Percentiles rank a stretch among this genome's conserved stretches.
These are phyloP conservation scores for Pulveroboletus sp. DNA, from an alignment of 768 basidiomycete species.

Conservation along the genomic window DNA sequence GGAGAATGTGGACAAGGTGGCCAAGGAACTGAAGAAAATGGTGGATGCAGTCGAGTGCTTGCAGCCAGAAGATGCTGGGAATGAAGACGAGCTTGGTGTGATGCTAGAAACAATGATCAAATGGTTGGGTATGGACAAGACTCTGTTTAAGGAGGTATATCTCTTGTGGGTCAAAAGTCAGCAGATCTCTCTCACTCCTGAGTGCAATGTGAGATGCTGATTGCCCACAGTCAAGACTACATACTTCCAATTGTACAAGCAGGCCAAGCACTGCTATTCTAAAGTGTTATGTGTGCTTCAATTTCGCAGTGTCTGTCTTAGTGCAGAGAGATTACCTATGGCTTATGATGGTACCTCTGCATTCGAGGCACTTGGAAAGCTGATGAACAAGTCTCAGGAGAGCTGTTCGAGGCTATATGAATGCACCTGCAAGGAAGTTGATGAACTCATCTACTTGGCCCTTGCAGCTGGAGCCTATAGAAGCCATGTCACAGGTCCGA, in stretches of 20 bases:
- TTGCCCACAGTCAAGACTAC: constrained; percentile 56
- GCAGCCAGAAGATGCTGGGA: constrained; percentile 36
- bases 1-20: constrained; percentile 42
- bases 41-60: constrained; percentile 48
- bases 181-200: constrained; percentile 17
- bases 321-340: constrained; percentile 26
- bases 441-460: constrained; percentile 62
- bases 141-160: constrained; percentile 61
- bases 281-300: constrained; percentile 79
- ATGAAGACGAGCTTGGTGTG: constrained; percentile 52
- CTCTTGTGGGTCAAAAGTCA: constrained; percentile 76
- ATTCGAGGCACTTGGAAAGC: constrained; percentile 52
- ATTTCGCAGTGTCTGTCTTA: constrained; percentile 66
- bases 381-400: constrained; percentile 78
- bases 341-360: constrained; percentile 19
- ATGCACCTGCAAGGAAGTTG: constrained; percentile 76
- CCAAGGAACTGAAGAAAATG: constrained; percentile 44
- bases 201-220: neutral
- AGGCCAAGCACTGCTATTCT: constrained; percentile 74
- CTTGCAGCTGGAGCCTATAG: constrained; percentile 72
- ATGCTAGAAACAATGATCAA: constrained; percentile 72
- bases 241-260: constrained; percentile 78
- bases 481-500: constrained; percentile 71
- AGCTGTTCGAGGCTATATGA: constrained; percentile 68
- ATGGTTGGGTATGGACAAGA: constrained; percentile 51